phyloP scores from a whole-genome alignment of 768 basidiomycete species.

The Pisolithus sp. region DNA sequence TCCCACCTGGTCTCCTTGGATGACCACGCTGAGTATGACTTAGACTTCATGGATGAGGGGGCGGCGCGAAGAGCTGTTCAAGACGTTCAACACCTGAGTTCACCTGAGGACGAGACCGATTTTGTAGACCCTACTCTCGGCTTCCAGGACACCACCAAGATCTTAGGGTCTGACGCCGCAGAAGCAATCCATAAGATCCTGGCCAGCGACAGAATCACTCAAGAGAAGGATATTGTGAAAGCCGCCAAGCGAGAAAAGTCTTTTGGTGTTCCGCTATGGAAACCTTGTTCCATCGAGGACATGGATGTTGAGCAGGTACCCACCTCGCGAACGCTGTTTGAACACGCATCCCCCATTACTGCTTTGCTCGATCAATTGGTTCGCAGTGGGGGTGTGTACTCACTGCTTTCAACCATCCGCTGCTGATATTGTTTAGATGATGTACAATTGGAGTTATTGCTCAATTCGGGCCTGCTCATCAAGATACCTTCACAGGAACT shows the following conservation, averaged over 20 bases:
- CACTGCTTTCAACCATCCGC: not conserved
- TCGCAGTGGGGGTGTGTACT: slow-evolving; percentile 29
- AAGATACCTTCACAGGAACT: slow-evolving; percentile 26
- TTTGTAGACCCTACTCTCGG: slow-evolving; percentile 34
- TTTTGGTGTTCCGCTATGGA: slow-evolving; percentile 30
- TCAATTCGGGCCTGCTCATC: slow-evolving; percentile 38
- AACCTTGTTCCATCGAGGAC: slow-evolving; percentile 9
- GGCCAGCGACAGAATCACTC: slow-evolving; percentile 31
- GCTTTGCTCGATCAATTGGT: slow-evolving; percentile 27
- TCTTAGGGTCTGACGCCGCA: slow-evolving; percentile 28
- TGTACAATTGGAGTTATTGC: slow-evolving; percentile 30
- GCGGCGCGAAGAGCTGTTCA: slow-evolving; percentile 35
- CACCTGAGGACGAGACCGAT: not conserved
- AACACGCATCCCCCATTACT: slow-evolving; percentile 21
- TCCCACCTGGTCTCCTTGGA: slow-evolving; percentile 16
- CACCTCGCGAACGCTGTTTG: slow-evolving; percentile 2
- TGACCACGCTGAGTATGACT: slow-evolving; percentile 17
- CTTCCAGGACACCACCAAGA: slow-evolving; percentile 22
- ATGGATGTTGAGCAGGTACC: slow-evolving; percentile 16
- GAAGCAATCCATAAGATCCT: slow-evolving; percentile 42
- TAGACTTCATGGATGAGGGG: slow-evolving; percentile 30
- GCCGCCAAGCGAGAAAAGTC: slow-evolving; percentile 13
- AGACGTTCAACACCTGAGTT: slow-evolving; percentile 12
- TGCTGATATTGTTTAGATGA: slow-evolving; percentile 30
- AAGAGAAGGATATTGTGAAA: slow-evolving; percentile 23